Evolutionary conservation across 2,329 filamentous ascomycete genomes (phyloP).

Genomic region (Blumeria graminis): DNA sequence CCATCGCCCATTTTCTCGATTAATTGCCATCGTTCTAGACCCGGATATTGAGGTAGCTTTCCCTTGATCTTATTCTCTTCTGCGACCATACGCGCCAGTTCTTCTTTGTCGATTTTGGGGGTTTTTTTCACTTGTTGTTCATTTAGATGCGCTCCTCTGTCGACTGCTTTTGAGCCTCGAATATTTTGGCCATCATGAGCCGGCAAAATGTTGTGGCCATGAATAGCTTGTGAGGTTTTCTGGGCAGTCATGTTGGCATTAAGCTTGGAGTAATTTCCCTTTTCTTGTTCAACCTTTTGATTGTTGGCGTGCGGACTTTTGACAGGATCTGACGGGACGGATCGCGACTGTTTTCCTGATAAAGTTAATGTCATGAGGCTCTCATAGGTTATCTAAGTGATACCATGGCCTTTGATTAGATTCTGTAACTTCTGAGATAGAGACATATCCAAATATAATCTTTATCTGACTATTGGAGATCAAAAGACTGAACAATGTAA

Average conservation of each 20-base stretch:
- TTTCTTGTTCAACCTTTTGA: constrained; percentile 35
- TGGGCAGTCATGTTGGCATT: constrained; percentile 36
- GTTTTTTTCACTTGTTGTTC: constrained; percentile 28
- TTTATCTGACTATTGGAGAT: too few species aligned
- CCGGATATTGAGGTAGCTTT: constrained; percentile 69
- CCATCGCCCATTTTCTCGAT: constrained; percentile 97
- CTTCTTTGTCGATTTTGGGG: constrained; percentile 32
- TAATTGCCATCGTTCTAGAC: constrained; percentile 64
- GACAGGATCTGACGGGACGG: constrained; percentile 28
- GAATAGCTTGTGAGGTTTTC: constrained; percentile 24
- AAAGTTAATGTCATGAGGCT: constrained; percentile 13
- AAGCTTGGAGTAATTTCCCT: constrained; percentile 24
- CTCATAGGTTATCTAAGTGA: constrained; percentile 7
- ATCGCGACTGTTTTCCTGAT: constrained; percentile 67
- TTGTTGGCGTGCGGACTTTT: constrained; percentile 16
- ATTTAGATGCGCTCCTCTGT: constrained; percentile 37
- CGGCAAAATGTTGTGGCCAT: constrained; percentile 36
- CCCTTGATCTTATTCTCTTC: constrained; percentile 72
- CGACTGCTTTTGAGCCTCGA: constrained; percentile 40
- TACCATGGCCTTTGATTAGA: constrained; percentile 70
- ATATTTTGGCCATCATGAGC: constrained; percentile 34
- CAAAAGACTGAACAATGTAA: too few species aligned
- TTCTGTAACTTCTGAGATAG: constrained; percentile 93
- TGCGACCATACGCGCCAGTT: constrained; percentile 65
- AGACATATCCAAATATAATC: constrained; percentile 22